A percentile compares a stretch with the other conserved stretches of the same genome.
These are phyloP conservation scores for Xylariaceae sp. DNA, from an alignment of 2,329 filamentous ascomycete species.

Conservation along the genomic window DNA sequence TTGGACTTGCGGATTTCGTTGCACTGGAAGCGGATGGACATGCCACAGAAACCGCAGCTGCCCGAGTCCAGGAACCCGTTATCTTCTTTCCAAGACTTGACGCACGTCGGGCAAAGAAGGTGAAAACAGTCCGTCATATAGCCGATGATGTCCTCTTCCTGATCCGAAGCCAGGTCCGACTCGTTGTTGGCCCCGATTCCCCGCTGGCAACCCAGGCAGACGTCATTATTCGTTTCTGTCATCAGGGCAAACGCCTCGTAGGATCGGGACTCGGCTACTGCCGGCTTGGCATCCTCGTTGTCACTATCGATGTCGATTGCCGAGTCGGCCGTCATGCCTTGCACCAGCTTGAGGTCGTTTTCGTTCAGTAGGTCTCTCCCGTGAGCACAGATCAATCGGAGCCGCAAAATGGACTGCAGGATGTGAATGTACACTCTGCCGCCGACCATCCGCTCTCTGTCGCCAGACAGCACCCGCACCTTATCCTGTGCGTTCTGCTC, in stretches of 20 bases:
- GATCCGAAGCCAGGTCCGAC: constrained; percentile 53
- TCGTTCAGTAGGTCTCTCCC: constrained; percentile 85
- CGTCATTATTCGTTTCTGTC: constrained; percentile 71
- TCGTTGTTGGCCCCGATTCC: constrained; percentile 51
- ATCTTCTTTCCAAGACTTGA: constrained; percentile 52
- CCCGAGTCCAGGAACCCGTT: constrained; percentile 42
- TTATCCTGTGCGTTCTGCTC: constrained; percentile 73
- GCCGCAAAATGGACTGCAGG: constrained; percentile 79
- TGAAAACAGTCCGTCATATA: constrained; percentile 86
- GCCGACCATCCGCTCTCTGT: constrained; percentile 60
- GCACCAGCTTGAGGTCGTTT: constrained; percentile 72
- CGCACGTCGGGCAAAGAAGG: constrained; percentile 72
- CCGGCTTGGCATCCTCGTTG: constrained; percentile 53
- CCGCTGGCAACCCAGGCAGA: constrained; percentile 64
- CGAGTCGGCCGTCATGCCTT: constrained; percentile 75
- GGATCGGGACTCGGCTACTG: constrained; percentile 63
- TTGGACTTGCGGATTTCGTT: constrained; percentile 62
- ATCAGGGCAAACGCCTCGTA: constrained; percentile 84
- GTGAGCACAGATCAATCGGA: constrained; percentile 87
- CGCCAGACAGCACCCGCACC: constrained; percentile 66
- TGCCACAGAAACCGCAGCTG: constrained; percentile 64
- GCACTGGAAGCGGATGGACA: constrained; percentile 57
- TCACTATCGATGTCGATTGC: constrained; percentile 87
- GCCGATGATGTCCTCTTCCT: constrained; percentile 61
- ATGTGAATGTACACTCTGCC: constrained; percentile 93